Evolutionary conservation across 495 filamentous ascomycete genomes (phyloP).

Genomic region (Penicillium canariense): DNA sequence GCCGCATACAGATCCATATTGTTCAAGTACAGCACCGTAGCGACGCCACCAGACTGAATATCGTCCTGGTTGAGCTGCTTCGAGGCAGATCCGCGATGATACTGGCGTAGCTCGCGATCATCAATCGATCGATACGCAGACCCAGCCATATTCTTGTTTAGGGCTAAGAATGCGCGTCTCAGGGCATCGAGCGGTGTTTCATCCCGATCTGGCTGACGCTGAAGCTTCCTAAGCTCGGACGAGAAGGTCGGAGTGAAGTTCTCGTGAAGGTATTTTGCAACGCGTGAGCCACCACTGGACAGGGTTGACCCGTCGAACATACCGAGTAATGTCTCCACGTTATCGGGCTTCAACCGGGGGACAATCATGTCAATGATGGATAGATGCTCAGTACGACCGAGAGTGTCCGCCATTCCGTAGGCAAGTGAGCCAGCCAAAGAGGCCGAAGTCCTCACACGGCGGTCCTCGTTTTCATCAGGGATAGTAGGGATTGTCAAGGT

Average conservation of each 20-base stretch:
- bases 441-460: conserved; percentile 92
- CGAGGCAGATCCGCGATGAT: conserved; percentile 69
- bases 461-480: conserved; percentile 92
- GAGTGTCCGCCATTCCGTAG: conserved; percentile 97
- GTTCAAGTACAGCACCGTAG: conserved; percentile 86
- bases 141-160: conserved; percentile 93
- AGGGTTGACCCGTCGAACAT: conserved; percentile 92
- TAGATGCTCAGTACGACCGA: conserved; percentile 88
- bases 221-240: conserved; percentile 69
- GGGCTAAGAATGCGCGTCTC: conserved; percentile 75
- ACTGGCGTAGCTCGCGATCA: conserved; percentile 57
- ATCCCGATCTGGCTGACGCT: conserved; percentile 36
- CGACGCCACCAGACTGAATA: conserved; percentile 82
- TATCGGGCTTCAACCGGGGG: conserved; percentile 85
- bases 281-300: conserved; percentile 83
- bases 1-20: conserved; percentile 89
- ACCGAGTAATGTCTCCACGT: conserved; percentile 84
- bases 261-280: conserved; percentile 95
- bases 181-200: conserved; percentile 83
- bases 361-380: conserved; percentile 98
- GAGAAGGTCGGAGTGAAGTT: conserved; percentile 83
- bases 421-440: conserved; percentile 81
- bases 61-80: conserved; percentile 81
- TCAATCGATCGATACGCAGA: conserved; percentile 81
- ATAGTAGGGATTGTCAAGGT: conserved; percentile 89